phyloP scores from a whole-genome alignment of 2,329 filamentous ascomycete genomes.

The Chaetomium strumarium region DNA sequence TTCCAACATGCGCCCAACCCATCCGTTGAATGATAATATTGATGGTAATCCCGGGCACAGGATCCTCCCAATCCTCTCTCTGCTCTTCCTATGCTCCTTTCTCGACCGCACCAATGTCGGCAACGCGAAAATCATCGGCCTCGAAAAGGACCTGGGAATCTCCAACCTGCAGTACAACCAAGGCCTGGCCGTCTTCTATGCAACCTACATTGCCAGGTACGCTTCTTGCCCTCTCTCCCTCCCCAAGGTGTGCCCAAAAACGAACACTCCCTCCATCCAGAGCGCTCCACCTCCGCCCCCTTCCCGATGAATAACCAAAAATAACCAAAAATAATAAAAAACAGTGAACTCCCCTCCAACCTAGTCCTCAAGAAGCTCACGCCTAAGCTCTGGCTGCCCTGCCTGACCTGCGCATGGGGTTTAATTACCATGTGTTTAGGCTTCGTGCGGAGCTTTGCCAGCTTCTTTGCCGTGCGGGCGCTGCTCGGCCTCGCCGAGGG shows the following conservation, averaged over 20 bases:
- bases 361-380: slow-evolving; percentile 56
- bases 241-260: not conserved
- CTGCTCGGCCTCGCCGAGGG: slow-evolving; percentile 59
- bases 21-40: too few relatives aligned
- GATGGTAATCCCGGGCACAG: slow-evolving; percentile 1
- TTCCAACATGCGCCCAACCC: too few relatives aligned
- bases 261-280: too few relatives aligned
- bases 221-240: not conserved
- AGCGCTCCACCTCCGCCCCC: not conserved
- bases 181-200: slow-evolving; percentile 53
- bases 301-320: not conserved
- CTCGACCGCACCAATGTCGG: slow-evolving; percentile 68
- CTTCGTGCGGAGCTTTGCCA: slow-evolving; percentile 46
- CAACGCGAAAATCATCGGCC: slow-evolving; percentile 60
- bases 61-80: slow-evolving; percentile 41
- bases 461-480: slow-evolving; percentile 57
- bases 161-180: slow-evolving; percentile 58
- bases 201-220: slow-evolving; percentile 49
- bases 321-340: not conserved
- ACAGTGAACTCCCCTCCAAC: slow-evolving; percentile 59
- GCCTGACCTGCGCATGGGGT: slow-evolving; percentile 53
- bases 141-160: slow-evolving; percentile 54
- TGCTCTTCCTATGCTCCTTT: slow-evolving; percentile 60
- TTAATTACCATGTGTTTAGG: slow-evolving; percentile 52
- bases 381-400: slow-evolving; percentile 54